These are phyloP conservation scores for Fusarium chlamydosporum DNA, from an alignment of 2,329 filamentous ascomycete genomes.

Conservation along the genomic window DNA sequence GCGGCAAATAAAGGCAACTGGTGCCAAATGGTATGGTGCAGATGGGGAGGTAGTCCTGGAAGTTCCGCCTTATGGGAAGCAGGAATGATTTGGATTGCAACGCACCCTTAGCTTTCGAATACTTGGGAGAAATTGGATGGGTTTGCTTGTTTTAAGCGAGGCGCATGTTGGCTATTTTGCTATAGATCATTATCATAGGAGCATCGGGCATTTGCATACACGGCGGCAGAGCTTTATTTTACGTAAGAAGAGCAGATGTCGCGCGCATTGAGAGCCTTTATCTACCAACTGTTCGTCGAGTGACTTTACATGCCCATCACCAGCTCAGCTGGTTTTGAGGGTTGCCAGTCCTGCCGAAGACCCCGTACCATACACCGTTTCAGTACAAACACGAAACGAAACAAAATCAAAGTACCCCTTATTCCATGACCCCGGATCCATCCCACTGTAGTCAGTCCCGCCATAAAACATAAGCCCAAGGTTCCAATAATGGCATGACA, in stretches of 20 bases:
- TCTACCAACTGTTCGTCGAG: not conserved
- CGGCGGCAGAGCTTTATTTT: slow-evolving; percentile 2
- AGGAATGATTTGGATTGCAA: slow-evolving; percentile 10
- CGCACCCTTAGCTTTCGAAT: not conserved
- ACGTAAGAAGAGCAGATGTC: slow-evolving; percentile 8
- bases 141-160: slow-evolving; percentile 28
- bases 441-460: slow-evolving; percentile 21
- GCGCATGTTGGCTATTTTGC: slow-evolving; percentile 31
- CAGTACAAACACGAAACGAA: slow-evolving; percentile 26
- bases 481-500: slow-evolving; percentile 7
- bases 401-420: slow-evolving; percentile 29
- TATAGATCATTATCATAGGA: slow-evolving; percentile 4
- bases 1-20: slow-evolving; percentile 70
- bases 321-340: slow-evolving; percentile 13
- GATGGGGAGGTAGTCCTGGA: slow-evolving; percentile 67
- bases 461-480: slow-evolving; percentile 22
- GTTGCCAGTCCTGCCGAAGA: slow-evolving; percentile 7
- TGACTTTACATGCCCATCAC: slow-evolving; percentile 9
- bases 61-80: slow-evolving; percentile 50
- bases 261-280: slow-evolving; percentile 1
- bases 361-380: slow-evolving; percentile 26
- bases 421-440: slow-evolving; percentile 16
- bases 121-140: not conserved
- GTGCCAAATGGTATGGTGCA: slow-evolving; percentile 76
- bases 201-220: slow-evolving; percentile 5